A percentile compares a stretch with the other conserved stretches of the same genome.
These are phyloP conservation scores for Lachancea lanzarotensis DNA, from an alignment of 805 yeast genomes.

Conservation along the genomic window DNA sequence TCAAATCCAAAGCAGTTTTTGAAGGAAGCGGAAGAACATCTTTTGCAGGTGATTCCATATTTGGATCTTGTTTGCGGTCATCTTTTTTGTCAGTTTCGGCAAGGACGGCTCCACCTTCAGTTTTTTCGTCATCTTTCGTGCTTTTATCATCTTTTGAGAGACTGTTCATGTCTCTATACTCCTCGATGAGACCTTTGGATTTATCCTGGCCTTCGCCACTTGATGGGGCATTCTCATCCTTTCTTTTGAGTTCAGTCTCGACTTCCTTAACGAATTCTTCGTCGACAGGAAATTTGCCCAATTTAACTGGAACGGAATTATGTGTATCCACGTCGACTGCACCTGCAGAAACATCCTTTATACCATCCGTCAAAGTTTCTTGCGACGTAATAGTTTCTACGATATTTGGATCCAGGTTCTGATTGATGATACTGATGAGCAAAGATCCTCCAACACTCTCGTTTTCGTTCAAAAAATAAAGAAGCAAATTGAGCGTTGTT, in stretches of 20 bases:
- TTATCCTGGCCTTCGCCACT: constrained; percentile 22
- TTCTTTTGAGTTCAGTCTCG: constrained; percentile 71
- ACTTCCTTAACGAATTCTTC: constrained; percentile 80
- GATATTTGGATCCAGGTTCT: constrained; percentile 53
- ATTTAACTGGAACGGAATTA: constrained; percentile 47
- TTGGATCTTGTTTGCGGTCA: constrained; percentile 23
- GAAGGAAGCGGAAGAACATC: constrained; percentile 82
- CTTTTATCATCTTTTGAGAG: constrained; percentile 5
- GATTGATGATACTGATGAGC: constrained; percentile 77
- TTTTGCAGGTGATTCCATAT: constrained; percentile 59
- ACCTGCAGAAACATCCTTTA: constrained; percentile 32
- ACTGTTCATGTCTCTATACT: constrained; percentile 44
- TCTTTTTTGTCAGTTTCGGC: constrained; percentile 14
- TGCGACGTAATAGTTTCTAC: constrained; percentile 33
- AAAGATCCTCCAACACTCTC: constrained; percentile 89
- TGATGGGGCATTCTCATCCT: constrained; percentile 57
- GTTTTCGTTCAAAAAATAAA: constrained; percentile 85
- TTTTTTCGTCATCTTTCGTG: constrained; percentile 13
- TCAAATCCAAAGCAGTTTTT: constrained; percentile 72
- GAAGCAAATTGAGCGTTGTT: constrained; percentile 74
- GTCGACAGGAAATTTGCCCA: constrained; percentile 83
- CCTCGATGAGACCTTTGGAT: constrained; percentile 50
- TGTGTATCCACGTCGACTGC: constrained; percentile 24
- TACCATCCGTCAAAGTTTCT: constrained; percentile 30
- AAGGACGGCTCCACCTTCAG: constrained; percentile 22